Conservation (phyloP, 2,329 filamentous ascomycete species). For the Aspergillus proliferans region DNA sequence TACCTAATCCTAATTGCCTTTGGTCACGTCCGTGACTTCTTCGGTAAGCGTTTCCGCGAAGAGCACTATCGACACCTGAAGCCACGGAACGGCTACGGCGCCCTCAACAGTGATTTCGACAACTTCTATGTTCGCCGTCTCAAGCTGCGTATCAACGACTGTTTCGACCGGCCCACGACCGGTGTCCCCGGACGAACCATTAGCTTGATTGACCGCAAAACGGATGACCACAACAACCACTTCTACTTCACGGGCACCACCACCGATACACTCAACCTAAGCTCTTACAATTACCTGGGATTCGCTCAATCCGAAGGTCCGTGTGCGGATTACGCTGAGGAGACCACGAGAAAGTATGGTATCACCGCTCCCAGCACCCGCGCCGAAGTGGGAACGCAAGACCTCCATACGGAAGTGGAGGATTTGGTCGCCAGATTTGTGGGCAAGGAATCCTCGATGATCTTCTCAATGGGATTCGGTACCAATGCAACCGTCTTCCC, state of each 20-base stretch:
- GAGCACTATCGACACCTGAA: constrained; percentile 80
- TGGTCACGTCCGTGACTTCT: constrained; percentile 93
- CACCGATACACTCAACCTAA: constrained; percentile 96
- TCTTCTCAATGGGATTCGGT: constrained; percentile 98
- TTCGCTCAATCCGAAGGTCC: constrained; percentile 97
- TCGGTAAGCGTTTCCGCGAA: constrained; percentile 89
- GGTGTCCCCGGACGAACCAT: constrained; percentile 93
- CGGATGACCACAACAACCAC: constrained; percentile 82
- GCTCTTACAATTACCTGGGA: constrained; percentile 98
- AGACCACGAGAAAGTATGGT: constrained; percentile 76
- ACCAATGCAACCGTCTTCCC: constrained; percentile 93
- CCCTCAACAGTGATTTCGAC: constrained; percentile 96
- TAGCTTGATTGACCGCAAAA: constrained; percentile 83
- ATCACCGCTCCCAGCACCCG: constrained; percentile 76
- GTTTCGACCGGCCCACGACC: constrained; percentile 85
- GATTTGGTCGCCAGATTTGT: constrained; percentile 83
- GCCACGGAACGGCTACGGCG: constrained; percentile 81
- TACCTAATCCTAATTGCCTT: constrained; percentile 94
- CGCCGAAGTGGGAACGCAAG: constrained; percentile 76
- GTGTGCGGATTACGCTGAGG: constrained; percentile 88
- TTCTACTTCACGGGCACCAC: constrained; percentile 85
- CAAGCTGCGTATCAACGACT: constrained; percentile 93
- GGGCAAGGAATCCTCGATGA: constrained; percentile 88
- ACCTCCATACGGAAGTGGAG: constrained; percentile 84
- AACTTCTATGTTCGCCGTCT: constrained; percentile 93